These are phyloP conservation scores for Saccharomycopsis oosterbeekiorum DNA, from an alignment of 805 yeast genomes.

Conservation along the genomic window DNA sequence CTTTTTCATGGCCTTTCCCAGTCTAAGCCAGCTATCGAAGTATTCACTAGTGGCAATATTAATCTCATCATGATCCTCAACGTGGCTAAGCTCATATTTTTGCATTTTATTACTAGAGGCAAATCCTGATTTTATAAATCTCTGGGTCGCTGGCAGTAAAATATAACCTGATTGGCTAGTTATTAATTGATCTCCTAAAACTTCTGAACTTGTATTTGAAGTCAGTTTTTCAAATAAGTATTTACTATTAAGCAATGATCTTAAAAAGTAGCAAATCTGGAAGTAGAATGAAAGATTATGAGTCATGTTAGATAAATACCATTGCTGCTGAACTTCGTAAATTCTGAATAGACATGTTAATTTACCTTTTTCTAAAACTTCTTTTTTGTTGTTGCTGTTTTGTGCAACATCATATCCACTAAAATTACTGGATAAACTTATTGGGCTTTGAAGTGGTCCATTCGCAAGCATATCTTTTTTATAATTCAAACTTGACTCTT, in stretches of 20 bases:
- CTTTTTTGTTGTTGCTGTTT: neutral
- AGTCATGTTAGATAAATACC: neutral
- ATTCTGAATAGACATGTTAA: neutral
- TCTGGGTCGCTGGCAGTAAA: neutral
- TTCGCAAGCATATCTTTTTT: neutral
- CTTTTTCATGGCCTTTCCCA: neutral
- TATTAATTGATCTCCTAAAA: neutral
- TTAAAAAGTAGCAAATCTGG: neutral
- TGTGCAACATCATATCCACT: too few relatives aligned
- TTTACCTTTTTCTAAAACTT: neutral
- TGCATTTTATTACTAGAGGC: neutral
- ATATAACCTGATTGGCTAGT: neutral
- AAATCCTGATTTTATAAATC: neutral
- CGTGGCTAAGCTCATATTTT: neutral
- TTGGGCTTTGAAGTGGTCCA: neutral
- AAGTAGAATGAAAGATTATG: neutral
- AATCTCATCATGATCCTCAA: neutral
- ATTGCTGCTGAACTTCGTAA: neutral
- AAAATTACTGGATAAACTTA: neutral
- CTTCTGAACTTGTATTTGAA: neutral
- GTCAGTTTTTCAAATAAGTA: neutral
- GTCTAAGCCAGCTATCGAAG: neutral
- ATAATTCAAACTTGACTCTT: neutral
- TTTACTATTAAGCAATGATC: neutral
- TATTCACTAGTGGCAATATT: neutral